A percentile compares a stretch with the other conserved stretches of the same genome.
These are phyloP conservation scores for Cutaneotrichosporon sp. DNA, from an alignment of 1,284 basidiomycete genomes.

Conservation along the genomic window DNA sequence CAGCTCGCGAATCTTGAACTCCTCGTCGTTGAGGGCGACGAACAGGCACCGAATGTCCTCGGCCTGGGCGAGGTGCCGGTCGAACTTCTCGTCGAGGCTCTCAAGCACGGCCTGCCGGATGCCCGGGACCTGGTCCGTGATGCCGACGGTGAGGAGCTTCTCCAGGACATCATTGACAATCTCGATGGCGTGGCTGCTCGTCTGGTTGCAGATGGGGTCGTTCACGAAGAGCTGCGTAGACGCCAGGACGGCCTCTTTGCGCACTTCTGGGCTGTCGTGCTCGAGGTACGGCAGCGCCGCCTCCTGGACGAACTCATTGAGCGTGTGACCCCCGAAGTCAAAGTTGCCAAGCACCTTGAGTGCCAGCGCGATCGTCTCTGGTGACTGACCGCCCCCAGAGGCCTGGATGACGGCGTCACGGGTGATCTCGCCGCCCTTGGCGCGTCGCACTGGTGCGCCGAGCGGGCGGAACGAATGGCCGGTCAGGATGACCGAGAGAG, in stretches of 20 bases:
- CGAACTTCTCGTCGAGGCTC: conserved; percentile 89
- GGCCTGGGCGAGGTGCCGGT: conserved; percentile 97
- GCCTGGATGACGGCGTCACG: conserved; percentile 61
- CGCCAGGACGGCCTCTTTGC: conserved; percentile 87
- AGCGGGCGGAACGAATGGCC: conserved; percentile 83
- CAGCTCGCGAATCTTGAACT: conserved; percentile 87
- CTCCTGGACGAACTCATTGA: conserved; percentile 94
- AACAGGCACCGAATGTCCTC: conserved; percentile 97
- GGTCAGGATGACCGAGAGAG: conserved; percentile 74
- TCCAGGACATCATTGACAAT: conserved; percentile 98
- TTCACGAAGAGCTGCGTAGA: conserved; percentile 90
- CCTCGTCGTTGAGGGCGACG: conserved; percentile 96
- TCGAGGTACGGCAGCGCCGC: conserved; percentile 94
- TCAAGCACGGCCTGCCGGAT: conserved; percentile 88
- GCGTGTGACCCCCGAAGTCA: conserved; percentile 90
- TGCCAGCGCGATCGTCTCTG: conserved; percentile 81
- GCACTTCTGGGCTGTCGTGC: conserved; percentile 85
- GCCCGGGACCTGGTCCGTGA: conserved; percentile 79
- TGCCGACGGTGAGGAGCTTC: conserved; percentile 93
- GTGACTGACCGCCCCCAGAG: conserved; percentile 58
- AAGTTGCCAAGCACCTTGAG: conserved; percentile 87
- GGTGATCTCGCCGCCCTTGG: conserved; percentile 54
- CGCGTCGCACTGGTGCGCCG: conserved; percentile 61
- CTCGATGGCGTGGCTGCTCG: conserved; percentile 94
- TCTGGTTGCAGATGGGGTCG: conserved; percentile 96